Conservation (phyloP, 768 basidiomycete genomes). For the Tephrocybe sp. region DNA sequence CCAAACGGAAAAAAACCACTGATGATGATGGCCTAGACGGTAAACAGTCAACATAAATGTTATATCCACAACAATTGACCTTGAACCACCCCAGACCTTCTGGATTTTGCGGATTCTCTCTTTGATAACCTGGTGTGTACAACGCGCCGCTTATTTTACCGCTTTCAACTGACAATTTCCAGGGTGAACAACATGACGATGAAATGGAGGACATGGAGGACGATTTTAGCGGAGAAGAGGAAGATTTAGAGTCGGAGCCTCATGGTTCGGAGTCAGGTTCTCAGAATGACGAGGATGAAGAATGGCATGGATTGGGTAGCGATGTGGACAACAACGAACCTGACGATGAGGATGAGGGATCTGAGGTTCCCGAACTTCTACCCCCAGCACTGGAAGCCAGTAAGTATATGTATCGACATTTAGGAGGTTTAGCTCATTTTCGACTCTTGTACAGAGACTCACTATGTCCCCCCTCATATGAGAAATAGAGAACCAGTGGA, state of each 20-base stretch:
- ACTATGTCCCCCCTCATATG: constrained; percentile 83
- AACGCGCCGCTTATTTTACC: not conserved
- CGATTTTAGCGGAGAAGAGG: constrained; percentile 1
- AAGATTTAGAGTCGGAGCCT: not conserved
- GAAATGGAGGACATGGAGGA: not conserved
- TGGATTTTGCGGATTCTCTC: constrained; percentile 48
- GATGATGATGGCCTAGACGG: constrained; percentile 86
- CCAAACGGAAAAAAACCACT: constrained; percentile 40
- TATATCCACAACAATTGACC: not conserved
- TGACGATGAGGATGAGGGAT: constrained; percentile 27
- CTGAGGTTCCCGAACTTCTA: not conserved
- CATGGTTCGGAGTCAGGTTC: constrained; percentile 5
- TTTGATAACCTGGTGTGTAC: constrained; percentile 14
- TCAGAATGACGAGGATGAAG: constrained; percentile 19
- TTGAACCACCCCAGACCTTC: constrained; percentile 41
- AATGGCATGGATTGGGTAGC: not conserved
- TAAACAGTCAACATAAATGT: constrained; percentile 28
- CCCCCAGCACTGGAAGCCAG: constrained; percentile 1
- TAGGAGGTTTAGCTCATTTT: not conserved
- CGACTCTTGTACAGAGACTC: constrained; percentile 23
- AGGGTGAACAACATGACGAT: not conserved
- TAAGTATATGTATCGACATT: not conserved
- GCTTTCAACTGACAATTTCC: constrained; percentile 6
- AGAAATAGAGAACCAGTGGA: constrained; percentile 36
- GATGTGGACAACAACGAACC: not conserved